Evolutionary conservation across 2,329 filamentous ascomycete genomes (phyloP).

Genomic region (Talaromyces atroroseus): DNA sequence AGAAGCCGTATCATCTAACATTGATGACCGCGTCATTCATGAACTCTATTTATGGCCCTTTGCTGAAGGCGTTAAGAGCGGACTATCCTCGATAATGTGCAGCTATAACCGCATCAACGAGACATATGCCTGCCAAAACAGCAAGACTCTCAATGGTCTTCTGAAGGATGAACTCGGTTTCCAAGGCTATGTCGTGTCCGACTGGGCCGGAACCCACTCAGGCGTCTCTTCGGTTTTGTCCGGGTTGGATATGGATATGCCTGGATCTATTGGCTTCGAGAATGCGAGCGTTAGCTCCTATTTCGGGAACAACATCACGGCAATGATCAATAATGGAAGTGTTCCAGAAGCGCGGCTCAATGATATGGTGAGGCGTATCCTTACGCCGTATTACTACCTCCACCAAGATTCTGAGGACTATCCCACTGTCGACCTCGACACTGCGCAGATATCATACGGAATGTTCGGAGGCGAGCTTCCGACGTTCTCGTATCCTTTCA

Average conservation of each 20-base stretch:
- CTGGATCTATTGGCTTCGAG: slow-evolving; percentile 16
- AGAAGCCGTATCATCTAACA: slow-evolving; percentile 51
- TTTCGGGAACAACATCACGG: slow-evolving; percentile 34
- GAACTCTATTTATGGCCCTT: slow-evolving; percentile 62
- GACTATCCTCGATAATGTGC: slow-evolving; percentile 56
- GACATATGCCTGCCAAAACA: slow-evolving; percentile 46
- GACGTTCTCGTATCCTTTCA: slow-evolving; percentile 19
- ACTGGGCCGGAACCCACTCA: slow-evolving; percentile 42
- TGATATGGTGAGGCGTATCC: slow-evolving; percentile 44
- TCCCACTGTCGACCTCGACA: slow-evolving; percentile 13
- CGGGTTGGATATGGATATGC: slow-evolving; percentile 36
- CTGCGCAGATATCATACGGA: slow-evolving; percentile 3
- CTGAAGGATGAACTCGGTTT: slow-evolving; percentile 50
- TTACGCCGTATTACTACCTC: slow-evolving; percentile 43
- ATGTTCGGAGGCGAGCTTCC: slow-evolving; percentile 7
- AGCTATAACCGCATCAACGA: slow-evolving; percentile 44
- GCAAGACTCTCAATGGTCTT: slow-evolving; percentile 40
- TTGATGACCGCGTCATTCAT: slow-evolving; percentile 59
- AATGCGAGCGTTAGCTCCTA: slow-evolving; percentile 17
- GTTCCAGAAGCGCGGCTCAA: slow-evolving; percentile 37
- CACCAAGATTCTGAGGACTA: slow-evolving; percentile 37
- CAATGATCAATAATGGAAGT: slow-evolving; percentile 34
- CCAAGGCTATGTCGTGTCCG: slow-evolving; percentile 43
- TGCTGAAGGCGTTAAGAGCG: slow-evolving; percentile 52
- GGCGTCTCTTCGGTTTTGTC: slow-evolving; percentile 31